Conservation (phyloP, 225 moss, liverwort and hornwort species). For the Thuidium tamariscinum region DNA sequence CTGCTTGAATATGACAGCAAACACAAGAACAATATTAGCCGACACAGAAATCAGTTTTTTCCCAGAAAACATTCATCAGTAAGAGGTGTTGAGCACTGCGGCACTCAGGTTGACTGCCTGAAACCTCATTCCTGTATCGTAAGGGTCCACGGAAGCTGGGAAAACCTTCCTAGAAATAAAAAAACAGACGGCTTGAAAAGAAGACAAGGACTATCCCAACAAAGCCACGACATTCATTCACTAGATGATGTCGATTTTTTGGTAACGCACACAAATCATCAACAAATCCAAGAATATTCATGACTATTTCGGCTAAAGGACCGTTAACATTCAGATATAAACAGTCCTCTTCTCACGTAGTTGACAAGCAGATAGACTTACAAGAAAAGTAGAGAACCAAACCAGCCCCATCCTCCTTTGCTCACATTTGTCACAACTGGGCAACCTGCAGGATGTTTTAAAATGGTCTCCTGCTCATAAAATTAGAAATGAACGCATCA, state of each 20-base stretch:
- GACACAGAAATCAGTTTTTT: neutral
- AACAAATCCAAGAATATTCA: neutral
- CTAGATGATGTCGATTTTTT: neutral
- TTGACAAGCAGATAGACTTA: slow-evolving; percentile 17
- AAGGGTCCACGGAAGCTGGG: neutral
- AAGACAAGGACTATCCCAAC: neutral
- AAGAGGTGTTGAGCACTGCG: neutral
- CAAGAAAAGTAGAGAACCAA: slow-evolving; percentile 75
- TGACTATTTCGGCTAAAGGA: neutral
- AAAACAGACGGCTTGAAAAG: neutral
- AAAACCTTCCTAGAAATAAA: neutral
- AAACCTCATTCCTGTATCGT: neutral
- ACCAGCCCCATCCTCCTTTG: slow-evolving; percentile 91
- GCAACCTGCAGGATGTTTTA: slow-evolving; percentile 80
- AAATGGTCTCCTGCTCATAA: slow-evolving; percentile 36
- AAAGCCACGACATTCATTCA: neutral
- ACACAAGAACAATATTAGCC: neutral
- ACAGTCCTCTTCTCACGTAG: neutral
- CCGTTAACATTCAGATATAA: neutral
- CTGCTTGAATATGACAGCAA: neutral
- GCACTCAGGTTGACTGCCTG: neutral
- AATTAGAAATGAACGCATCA: neutral
- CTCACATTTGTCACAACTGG: slow-evolving; percentile 67
- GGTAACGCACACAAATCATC: neutral
- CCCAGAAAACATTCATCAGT: neutral